These are phyloP conservation scores for Hylodesmum podocarpum DNA, from an alignment of 306 rosid species.

Conservation along the genomic window DNA sequence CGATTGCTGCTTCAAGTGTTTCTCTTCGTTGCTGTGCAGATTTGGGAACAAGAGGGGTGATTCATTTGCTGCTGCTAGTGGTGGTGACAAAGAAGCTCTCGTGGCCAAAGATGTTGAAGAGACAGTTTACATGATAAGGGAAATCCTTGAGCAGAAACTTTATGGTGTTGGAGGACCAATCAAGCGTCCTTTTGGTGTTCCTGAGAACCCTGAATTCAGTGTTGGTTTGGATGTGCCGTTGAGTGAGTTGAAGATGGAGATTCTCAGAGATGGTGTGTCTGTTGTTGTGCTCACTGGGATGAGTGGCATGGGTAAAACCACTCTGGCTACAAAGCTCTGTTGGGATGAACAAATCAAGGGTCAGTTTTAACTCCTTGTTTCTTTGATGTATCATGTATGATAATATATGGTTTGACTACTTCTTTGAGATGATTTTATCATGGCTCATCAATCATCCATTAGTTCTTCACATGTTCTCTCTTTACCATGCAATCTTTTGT, in stretches of 20 bases:
- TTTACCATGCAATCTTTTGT: background rate
- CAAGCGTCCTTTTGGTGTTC: slow-evolving; percentile 11
- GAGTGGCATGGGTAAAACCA: slow-evolving; percentile 58
- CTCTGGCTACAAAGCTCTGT: slow-evolving; percentile 49
- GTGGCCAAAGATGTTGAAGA: slow-evolving; percentile 24
- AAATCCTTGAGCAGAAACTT: background rate
- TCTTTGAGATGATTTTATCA: background rate
- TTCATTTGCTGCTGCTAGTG: background rate
- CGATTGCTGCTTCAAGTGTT: background rate
- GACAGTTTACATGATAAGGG: slow-evolving; percentile 1
- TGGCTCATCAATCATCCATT: background rate
- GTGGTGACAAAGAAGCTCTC: background rate
- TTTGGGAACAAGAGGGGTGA: background rate
- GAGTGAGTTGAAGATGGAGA: slow-evolving; percentile 39
- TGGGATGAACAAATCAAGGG: slow-evolving; percentile 45
- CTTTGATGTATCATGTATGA: background rate
- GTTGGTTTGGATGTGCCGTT: slow-evolving; percentile 44
- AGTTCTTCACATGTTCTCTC: background rate
- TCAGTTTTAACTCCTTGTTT: background rate
- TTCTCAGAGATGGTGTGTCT: slow-evolving; percentile 29
- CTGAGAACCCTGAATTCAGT: slow-evolving; percentile 23
- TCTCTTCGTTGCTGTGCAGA: background rate
- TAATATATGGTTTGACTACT: background rate
- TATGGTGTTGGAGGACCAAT: background rate
- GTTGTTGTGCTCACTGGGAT: slow-evolving; percentile 43